phyloP scores from a whole-genome alignment of 176 grass and related monocot genomes.

The Cenchrus fungigraminus region DNA sequence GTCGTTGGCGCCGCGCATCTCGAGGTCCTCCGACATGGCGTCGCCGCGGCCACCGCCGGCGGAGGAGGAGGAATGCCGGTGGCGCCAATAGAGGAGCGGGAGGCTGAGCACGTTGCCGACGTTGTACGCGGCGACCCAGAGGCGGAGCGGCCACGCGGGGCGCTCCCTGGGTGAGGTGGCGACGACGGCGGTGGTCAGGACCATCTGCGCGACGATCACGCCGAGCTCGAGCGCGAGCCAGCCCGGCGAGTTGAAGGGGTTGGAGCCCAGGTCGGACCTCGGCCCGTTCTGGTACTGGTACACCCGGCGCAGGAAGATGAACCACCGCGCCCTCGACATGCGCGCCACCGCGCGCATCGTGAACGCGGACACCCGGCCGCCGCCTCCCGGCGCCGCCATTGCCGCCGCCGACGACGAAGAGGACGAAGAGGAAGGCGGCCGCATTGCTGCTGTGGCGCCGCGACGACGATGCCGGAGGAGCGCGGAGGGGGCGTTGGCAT shows the following conservation, averaged over 20 bases:
- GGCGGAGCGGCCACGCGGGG: slow-evolving; percentile 81
- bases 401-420: not conserved
- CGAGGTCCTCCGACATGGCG: slow-evolving; percentile 44
- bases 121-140: slow-evolving; percentile 91
- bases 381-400: not conserved
- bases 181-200: slow-evolving; percentile 53
- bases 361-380: slow-evolving; percentile 37
- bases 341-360: slow-evolving; percentile 63
- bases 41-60: not conserved
- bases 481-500: slow-evolving; percentile 32
- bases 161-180: slow-evolving; percentile 57
- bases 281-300: slow-evolving; percentile 97
- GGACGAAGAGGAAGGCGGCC: slow-evolving; percentile 26
- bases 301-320: slow-evolving; percentile 85
- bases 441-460: slow-evolving; percentile 39
- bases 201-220: slow-evolving; percentile 63
- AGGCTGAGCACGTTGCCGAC: slow-evolving; percentile 89
- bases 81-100: slow-evolving; percentile 91
- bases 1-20: slow-evolving; percentile 57
- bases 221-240: slow-evolving; percentile 82
- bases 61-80: slow-evolving; percentile 51
- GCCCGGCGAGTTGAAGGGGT: slow-evolving; percentile 82
- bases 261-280: slow-evolving; percentile 83
- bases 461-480: not conserved
- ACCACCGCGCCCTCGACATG: slow-evolving; percentile 86